phyloP scores from a whole-genome alignment of 2,329 filamentous ascomycete species.

The Diaporthe destruens region DNA sequence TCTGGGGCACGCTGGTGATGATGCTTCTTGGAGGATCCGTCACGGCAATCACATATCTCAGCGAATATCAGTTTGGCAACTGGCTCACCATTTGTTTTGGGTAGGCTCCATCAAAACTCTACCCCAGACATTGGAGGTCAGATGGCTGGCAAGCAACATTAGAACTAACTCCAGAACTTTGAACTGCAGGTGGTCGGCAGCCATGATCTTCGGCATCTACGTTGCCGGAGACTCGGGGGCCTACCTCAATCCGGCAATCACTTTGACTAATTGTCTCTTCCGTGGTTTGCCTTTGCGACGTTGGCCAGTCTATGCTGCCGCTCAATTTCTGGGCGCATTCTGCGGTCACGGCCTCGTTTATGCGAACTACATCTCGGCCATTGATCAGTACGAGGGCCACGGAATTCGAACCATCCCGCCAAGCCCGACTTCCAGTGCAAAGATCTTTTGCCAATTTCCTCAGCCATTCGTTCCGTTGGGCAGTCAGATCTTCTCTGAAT shows the following conservation, averaged over 20 bases:
- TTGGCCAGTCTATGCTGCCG: slow-evolving; percentile 20
- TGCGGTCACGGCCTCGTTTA: slow-evolving; percentile 29
- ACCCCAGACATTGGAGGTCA: no score
- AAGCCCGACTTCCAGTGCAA: slow-evolving; percentile 22
- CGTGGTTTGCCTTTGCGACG: slow-evolving; percentile 23
- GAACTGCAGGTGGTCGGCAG: slow-evolving; percentile 16
- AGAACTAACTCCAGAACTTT: no score
- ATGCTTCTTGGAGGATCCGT: slow-evolving; percentile 18
- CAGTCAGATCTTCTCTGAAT: slow-evolving; percentile 29
- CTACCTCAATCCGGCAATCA: slow-evolving; percentile 33
- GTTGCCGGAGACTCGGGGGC: slow-evolving; percentile 26
- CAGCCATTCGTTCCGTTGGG: slow-evolving; percentile 17
- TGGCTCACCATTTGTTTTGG: slow-evolving; percentile 32
- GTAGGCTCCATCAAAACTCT: no score
- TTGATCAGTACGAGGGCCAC: slow-evolving; percentile 32
- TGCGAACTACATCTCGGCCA: slow-evolving; percentile 26
- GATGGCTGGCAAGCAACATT: no score
- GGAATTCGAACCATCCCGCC: slow-evolving; percentile 14
- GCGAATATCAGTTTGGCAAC: slow-evolving; percentile 8
- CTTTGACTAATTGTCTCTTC: slow-evolving; percentile 31
- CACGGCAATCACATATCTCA: slow-evolving; percentile 28
- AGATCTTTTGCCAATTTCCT: slow-evolving; percentile 32
- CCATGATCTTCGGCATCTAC: slow-evolving; percentile 31
- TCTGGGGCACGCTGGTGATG: slow-evolving; percentile 28
- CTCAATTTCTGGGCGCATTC: slow-evolving; percentile 23